Base-by-base conservation (phyloP, 2,329 filamentous ascomycete species). In the Microsporum ferrugineum region DNA sequence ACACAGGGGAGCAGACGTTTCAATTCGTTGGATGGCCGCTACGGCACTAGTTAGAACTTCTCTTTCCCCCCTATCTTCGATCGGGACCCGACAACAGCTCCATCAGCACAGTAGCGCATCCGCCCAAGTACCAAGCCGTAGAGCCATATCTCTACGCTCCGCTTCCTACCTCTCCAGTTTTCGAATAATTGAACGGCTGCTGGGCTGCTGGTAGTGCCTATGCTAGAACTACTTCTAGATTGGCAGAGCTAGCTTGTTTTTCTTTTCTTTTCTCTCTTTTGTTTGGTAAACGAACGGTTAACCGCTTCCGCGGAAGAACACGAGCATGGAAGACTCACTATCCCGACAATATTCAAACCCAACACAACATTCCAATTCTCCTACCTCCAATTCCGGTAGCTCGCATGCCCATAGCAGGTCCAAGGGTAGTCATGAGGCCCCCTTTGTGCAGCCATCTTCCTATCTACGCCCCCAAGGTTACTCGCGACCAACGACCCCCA, bases 381-480 rank as follows among this genome's bases (percentile, higher is more conserved):
- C 64, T 34, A 53, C 64, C 47, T 62, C 49, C 31, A 29, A 34
- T 55, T 2, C 66, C 34, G 57, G 63, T 56, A 59, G 63, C 60
- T 62, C 63, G 41, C 60, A 61, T 60, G 58, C 61, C 55, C 57
- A 61, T 53, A 62, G 62, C 57, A 59, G 58, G 60, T 47, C 59
- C 33, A 64, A 58, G 59, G 59, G 59, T 59, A 71, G 72, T 75
- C 76, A 78, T 72, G 77, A 77, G 72, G 69, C 64, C 61, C 72
- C 69, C 67, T 79, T 78, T 67, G 75, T 79, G 67, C 75, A 78
- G 70, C 78, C 76, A 64, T 75, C 76, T 66, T 78, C 76, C 64
- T 77, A 77, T 66, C 72, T 79, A 65, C 76, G 74, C 60, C 76
- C 72, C 60, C 69, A 70, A 63, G 68, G 68, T 61, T 65, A 69